Evolutionary conservation across 371 early-diverging fungal genomes (phyloP).

Genomic region (Coemansia sp.): DNA sequence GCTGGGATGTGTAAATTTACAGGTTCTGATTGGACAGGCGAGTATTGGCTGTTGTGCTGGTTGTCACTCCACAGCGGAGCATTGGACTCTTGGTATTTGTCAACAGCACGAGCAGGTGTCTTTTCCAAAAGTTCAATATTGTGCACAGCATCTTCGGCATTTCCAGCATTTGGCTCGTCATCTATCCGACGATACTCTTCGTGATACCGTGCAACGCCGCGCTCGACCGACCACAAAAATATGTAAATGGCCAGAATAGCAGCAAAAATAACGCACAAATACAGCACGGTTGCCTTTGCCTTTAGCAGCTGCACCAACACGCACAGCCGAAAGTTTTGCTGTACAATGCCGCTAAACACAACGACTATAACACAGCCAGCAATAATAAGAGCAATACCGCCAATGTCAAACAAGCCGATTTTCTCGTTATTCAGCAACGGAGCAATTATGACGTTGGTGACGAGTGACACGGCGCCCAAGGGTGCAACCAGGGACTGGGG

Average conservation of each 20-base stretch:
- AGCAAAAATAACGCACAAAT: conserved; percentile 62
- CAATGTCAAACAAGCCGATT: conserved; percentile 59
- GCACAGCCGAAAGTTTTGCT: conserved; percentile 67
- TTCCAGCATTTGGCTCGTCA: neutral
- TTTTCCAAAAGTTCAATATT: neutral
- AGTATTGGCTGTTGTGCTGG: too few species aligned
- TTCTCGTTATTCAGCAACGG: conserved; percentile 81
- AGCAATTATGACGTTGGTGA: conserved; percentile 81
- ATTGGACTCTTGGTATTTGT: neutral
- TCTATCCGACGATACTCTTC: conserved; percentile 8
- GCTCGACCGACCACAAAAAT: conserved; percentile 39
- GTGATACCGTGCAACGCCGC: conserved; percentile 16
- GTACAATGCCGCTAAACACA: conserved; percentile 65
- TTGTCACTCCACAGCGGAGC: neutral
- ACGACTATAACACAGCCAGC: conserved; percentile 77
- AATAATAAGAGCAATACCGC: conserved; percentile 75
- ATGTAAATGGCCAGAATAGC: conserved; percentile 53
- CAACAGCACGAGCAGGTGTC: neutral
- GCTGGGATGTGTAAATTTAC: neutral
- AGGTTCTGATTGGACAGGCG: neutral
- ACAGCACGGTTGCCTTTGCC: conserved; percentile 64
- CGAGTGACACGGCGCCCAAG: conserved; percentile 76
- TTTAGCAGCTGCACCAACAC: conserved; percentile 73
- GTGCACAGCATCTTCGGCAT: neutral
- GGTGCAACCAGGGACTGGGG: conserved; percentile 85